A percentile compares a stretch with the other conserved stretches of the same genome.
Conservation (phyloP, 306 rosid species). For the Quercus berberidifolia region DNA sequence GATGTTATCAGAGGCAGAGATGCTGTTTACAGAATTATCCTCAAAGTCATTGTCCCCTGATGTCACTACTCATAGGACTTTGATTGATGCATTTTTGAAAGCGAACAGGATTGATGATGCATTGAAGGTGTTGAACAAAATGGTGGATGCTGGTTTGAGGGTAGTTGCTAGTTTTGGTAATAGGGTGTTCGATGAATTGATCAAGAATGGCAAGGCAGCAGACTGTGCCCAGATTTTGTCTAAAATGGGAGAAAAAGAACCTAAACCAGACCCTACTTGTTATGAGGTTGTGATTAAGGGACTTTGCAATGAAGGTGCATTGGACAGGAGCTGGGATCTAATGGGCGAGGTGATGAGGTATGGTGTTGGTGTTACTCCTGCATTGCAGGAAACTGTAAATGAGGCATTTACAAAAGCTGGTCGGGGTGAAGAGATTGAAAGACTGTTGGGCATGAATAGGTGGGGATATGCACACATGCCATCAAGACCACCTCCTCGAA, state of each 20-base stretch:
- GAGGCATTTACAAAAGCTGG: slow-evolving; percentile 60
- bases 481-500: slow-evolving; percentile 40
- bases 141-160: slow-evolving; percentile 88
- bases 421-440: slow-evolving; percentile 67
- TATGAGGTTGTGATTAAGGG: slow-evolving; percentile 88
- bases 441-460: slow-evolving; percentile 47
- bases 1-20: slow-evolving; percentile 71
- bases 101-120: slow-evolving; percentile 67
- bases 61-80: slow-evolving; percentile 68
- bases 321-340: slow-evolving; percentile 54
- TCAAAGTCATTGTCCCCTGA: slow-evolving; percentile 84
- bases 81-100: slow-evolving; percentile 76
- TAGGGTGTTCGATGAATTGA: slow-evolving; percentile 68
- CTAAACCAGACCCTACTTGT: slow-evolving; percentile 83
- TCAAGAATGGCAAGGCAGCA: slow-evolving; percentile 57
- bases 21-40: slow-evolving; percentile 59
- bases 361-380: slow-evolving; percentile 71
- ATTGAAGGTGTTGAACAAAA: slow-evolving; percentile 57
- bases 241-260: slow-evolving; percentile 92
- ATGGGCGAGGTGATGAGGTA: slow-evolving; percentile 70
- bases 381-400: slow-evolving; percentile 45
- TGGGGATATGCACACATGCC: slow-evolving; percentile 38
- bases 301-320: slow-evolving; percentile 55
- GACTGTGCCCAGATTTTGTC: slow-evolving; percentile 75
- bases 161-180: slow-evolving; percentile 80